Conservation (phyloP, 257 asterid species). For the Solanum neorickii region DNA sequence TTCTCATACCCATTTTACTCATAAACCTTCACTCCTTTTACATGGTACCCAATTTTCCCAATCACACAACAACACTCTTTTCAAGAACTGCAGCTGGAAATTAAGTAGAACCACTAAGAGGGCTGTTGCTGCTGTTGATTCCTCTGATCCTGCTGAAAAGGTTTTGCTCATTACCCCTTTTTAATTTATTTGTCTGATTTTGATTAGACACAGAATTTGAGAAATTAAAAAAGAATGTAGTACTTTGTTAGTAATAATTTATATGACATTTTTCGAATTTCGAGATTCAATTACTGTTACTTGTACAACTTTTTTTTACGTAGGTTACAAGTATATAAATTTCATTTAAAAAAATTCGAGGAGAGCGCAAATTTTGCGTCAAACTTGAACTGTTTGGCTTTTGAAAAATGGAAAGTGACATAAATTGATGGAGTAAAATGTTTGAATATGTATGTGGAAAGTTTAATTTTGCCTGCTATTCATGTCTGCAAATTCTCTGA, state of each 20-base stretch:
- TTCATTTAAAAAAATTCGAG: no score
- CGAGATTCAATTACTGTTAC: no score
- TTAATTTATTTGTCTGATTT: not conserved
- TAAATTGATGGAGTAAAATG: not conserved
- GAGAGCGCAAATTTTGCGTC: no score
- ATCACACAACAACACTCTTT: constrained; percentile 24
- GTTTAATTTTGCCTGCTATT: not conserved
- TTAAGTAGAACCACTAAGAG: constrained; percentile 26
- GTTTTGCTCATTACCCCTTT: not conserved
- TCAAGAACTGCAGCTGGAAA: constrained; percentile 17
- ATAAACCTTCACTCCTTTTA: constrained; percentile 28
- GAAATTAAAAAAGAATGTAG: not conserved
- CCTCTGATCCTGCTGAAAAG: constrained; percentile 55
- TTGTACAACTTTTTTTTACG: no score
- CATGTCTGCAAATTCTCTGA: not conserved
- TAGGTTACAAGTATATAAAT: no score
- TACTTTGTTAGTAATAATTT: no score
- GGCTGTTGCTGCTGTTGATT: constrained; percentile 64
- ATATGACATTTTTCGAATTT: no score
- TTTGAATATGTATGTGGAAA: not conserved
- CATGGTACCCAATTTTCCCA: constrained; percentile 18
- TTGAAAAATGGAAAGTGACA: not conserved
- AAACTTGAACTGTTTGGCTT: not conserved
- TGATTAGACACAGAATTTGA: not conserved
- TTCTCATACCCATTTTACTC: constrained; percentile 22